phyloP scores from a whole-genome alignment of 1,139 yeast species.

The Saccharomyces hybrid region DNA sequence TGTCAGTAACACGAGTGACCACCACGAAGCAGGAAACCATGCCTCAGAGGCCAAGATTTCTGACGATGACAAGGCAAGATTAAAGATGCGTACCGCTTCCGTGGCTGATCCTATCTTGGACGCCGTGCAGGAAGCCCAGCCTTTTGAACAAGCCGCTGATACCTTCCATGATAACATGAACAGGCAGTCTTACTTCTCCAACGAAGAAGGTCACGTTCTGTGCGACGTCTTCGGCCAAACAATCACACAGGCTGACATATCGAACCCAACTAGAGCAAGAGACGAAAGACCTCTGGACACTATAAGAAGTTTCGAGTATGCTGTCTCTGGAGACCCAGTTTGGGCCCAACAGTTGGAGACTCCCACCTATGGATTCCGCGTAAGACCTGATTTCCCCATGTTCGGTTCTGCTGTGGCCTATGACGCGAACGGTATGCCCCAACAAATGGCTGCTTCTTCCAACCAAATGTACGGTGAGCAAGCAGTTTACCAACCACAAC shows the following conservation, averaged over 20 bases:
- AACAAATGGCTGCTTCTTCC: not conserved
- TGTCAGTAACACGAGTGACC: slow-evolving; percentile 10
- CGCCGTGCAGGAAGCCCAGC: slow-evolving; percentile 93
- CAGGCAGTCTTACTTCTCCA: slow-evolving; percentile 23
- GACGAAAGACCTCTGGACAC: slow-evolving; percentile 97
- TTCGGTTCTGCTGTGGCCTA: slow-evolving; percentile 49
- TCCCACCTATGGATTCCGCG: slow-evolving; percentile 69
- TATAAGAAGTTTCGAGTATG: slow-evolving; percentile 82
- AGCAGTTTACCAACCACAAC: slow-evolving; percentile 53
- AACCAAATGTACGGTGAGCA: slow-evolving; percentile 38
- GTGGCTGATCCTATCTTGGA: slow-evolving; percentile 83
- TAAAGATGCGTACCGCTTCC: slow-evolving; percentile 49
- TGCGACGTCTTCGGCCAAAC: slow-evolving; percentile 79
- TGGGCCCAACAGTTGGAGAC: slow-evolving; percentile 79
- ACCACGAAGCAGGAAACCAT: slow-evolving; percentile 7
- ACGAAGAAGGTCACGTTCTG: slow-evolving; percentile 33
- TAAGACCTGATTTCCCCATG: slow-evolving; percentile 48
- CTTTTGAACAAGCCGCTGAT: slow-evolving; percentile 71
- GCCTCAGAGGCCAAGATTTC: slow-evolving; percentile 32
- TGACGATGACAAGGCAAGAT: slow-evolving; percentile 38
- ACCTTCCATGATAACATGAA: slow-evolving; percentile 28
- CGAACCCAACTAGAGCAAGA: slow-evolving; percentile 87
- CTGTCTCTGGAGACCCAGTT: slow-evolving; percentile 78
- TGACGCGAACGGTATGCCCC: slow-evolving; percentile 32
- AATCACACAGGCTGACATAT: slow-evolving; percentile 68